Conservation (phyloP, 1,284 basidiomycete species). For the Sanghuangporus weigelae region DNA sequence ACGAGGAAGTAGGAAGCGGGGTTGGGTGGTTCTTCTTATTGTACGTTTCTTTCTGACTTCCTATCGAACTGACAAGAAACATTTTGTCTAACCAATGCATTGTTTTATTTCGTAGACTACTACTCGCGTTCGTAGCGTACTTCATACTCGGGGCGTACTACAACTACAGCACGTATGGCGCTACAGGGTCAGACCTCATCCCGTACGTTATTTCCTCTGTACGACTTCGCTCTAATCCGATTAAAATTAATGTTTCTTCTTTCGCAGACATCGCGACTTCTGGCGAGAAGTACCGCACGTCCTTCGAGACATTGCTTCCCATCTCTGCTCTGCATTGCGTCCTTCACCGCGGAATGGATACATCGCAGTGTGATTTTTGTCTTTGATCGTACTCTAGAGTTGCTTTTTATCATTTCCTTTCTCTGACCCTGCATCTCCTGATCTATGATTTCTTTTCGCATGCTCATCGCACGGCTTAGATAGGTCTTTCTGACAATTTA, state of each 20-base stretch:
- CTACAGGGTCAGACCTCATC: constrained; percentile 72
- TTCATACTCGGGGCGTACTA: constrained; percentile 74
- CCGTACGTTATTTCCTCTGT: constrained; percentile 48
- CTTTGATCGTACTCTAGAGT: neutral
- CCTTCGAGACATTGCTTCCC: constrained; percentile 67
- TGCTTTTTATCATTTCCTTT: neutral
- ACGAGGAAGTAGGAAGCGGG: constrained; percentile 56
- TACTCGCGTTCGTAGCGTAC: constrained; percentile 64
- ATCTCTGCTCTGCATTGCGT: constrained; percentile 67
- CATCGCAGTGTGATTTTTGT: constrained; percentile 52
- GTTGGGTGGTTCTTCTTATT: constrained; percentile 80
- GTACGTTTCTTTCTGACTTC: constrained; percentile 39
- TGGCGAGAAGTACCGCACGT: constrained; percentile 85
- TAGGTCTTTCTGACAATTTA: too few relatives aligned
- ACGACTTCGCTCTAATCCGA: constrained; percentile 4
- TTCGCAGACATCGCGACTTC: constrained; percentile 73
- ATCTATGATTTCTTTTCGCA: neutral
- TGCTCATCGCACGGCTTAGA: too few relatives aligned
- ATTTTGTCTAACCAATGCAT: neutral
- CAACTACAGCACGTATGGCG: constrained; percentile 80
- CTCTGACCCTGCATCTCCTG: neutral
- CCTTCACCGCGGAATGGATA: constrained; percentile 66
- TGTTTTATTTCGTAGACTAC: constrained; percentile 40
- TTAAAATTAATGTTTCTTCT: constrained; percentile 6
- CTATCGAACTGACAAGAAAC: neutral